Evolutionary conservation across 768 basidiomycete species (phyloP).

Genomic region (Chiua virens): DNA sequence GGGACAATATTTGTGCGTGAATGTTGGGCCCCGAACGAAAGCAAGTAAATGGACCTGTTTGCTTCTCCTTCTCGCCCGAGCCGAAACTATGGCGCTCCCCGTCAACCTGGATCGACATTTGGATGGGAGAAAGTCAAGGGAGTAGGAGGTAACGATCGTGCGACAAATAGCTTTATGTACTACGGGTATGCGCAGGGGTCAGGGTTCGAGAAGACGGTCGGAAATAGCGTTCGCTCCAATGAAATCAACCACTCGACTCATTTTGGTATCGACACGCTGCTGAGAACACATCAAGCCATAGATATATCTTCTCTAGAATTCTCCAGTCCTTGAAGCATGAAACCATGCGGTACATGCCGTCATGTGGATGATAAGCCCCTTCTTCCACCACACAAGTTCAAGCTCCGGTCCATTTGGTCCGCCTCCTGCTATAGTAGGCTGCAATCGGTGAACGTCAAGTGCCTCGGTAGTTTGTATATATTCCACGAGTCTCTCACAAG

Average conservation of each 20-base stretch:
- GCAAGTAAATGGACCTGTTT: constrained; percentile 3
- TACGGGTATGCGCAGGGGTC: not conserved
- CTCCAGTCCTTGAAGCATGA: no score
- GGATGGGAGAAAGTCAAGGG: not conserved
- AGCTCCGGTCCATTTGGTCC: no score
- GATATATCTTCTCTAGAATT: no score
- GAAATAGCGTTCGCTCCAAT: not conserved
- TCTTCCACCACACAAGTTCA: no score
- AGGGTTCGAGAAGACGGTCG: not conserved
- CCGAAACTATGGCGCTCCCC: constrained; percentile 15
- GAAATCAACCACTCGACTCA: no score
- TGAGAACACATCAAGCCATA: no score
- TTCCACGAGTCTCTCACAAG: no score
- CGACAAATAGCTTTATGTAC: constrained; percentile 14
- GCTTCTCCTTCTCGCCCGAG: constrained; percentile 27
- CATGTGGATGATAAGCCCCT: constrained; percentile 7
- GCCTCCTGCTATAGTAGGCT: no score
- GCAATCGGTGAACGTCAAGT: no score
- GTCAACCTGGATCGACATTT: constrained; percentile 19
- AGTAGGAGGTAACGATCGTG: not conserved
- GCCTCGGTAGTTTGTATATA: no score
- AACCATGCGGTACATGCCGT: constrained; percentile 2
- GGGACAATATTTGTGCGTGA: not conserved
- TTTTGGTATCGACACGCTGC: no score
- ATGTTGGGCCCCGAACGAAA: not conserved